A percentile compares a stretch with the other conserved stretches of the same genome.
phyloP scores from a whole-genome alignment of 768 basidiomycete genomes.

The Tricholoma flavovirens region DNA sequence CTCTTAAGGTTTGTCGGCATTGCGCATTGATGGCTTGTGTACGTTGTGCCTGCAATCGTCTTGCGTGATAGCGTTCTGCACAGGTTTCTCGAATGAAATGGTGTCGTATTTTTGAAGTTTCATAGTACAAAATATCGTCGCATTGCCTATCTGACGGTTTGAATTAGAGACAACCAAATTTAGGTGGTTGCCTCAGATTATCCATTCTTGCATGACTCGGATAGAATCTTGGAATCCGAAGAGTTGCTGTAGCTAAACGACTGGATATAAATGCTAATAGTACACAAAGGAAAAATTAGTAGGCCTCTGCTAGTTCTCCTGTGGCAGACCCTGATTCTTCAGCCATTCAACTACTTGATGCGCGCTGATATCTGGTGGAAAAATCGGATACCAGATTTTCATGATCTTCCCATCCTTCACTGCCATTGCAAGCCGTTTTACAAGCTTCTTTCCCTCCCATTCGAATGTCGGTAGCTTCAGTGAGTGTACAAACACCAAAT shows the following conservation, averaged over 20 bases:
- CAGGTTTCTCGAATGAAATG: too few relatives aligned
- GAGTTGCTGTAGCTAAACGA: too few relatives aligned
- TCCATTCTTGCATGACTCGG: too few relatives aligned
- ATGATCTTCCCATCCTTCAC: slow-evolving; percentile 15
- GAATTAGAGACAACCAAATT: too few relatives aligned
- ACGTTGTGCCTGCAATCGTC: background rate
- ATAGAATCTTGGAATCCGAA: too few relatives aligned
- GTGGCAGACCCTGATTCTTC: slow-evolving; percentile 2
- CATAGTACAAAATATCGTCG: too few relatives aligned
- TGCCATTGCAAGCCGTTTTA: slow-evolving; percentile 14
- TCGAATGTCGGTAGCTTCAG: slow-evolving; percentile 17
- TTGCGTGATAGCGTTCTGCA: background rate
- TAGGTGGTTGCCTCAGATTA: too few relatives aligned
- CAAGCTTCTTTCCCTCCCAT: slow-evolving; percentile 14
- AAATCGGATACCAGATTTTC: slow-evolving; percentile 17
- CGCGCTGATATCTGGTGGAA: slow-evolving; percentile 16
- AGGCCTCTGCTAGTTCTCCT: too few relatives aligned
- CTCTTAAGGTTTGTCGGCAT: background rate
- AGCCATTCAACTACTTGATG: slow-evolving; percentile 16
- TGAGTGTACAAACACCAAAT: slow-evolving; percentile 11
- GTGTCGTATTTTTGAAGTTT: background rate
- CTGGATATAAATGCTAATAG: too few relatives aligned
- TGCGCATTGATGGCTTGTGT: slow-evolving; percentile 1
- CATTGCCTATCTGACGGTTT: too few relatives aligned
- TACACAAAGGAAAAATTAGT: too few relatives aligned